Percentiles rank a stretch among this genome's conserved stretches.
Conservation (phyloP, 2,329 filamentous ascomycete genomes). For the Penicillium sp. region DNA sequence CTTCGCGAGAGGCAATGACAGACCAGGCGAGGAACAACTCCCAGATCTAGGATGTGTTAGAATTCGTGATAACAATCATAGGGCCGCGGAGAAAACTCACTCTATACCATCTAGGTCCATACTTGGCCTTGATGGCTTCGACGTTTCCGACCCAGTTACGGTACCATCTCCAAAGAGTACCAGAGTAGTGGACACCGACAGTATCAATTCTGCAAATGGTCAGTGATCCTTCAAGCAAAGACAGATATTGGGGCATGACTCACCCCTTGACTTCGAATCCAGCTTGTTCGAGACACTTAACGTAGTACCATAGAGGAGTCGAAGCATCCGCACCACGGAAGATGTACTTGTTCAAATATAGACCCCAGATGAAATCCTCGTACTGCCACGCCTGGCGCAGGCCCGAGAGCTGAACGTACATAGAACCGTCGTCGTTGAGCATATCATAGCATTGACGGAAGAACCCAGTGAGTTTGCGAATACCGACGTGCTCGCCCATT, state of each 20-base stretch:
- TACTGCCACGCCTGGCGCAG: constrained; percentile 85
- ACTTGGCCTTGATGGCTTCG: constrained; percentile 79
- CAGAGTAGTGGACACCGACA: constrained; percentile 83
- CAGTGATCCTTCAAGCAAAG: background rate
- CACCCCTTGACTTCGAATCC: constrained; percentile 73
- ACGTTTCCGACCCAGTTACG: constrained; percentile 85
- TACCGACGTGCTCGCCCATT: constrained; percentile 91
- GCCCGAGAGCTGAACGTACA: constrained; percentile 84
- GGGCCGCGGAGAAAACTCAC: constrained; percentile 47
- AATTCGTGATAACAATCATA: no score
- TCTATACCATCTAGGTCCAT: constrained; percentile 80
- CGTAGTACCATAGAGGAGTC: constrained; percentile 72
- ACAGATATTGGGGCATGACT: constrained; percentile 1
- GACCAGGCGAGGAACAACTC: constrained; percentile 75
- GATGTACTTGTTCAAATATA: constrained; percentile 95
- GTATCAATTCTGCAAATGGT: constrained; percentile 57
- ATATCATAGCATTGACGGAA: constrained; percentile 76
- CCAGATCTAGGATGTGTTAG: constrained; percentile 56
- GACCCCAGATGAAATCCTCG: constrained; percentile 84
- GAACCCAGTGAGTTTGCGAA: constrained; percentile 70
- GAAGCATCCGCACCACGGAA: constrained; percentile 89
- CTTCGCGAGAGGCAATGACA: constrained; percentile 69
- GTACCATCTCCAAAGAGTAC: constrained; percentile 89
- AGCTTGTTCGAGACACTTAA: constrained; percentile 68
- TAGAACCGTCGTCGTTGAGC: constrained; percentile 82